These are phyloP conservation scores for Hirsutella rhossiliensis DNA, from an alignment of 2,329 filamentous ascomycete species.

Conservation along the genomic window DNA sequence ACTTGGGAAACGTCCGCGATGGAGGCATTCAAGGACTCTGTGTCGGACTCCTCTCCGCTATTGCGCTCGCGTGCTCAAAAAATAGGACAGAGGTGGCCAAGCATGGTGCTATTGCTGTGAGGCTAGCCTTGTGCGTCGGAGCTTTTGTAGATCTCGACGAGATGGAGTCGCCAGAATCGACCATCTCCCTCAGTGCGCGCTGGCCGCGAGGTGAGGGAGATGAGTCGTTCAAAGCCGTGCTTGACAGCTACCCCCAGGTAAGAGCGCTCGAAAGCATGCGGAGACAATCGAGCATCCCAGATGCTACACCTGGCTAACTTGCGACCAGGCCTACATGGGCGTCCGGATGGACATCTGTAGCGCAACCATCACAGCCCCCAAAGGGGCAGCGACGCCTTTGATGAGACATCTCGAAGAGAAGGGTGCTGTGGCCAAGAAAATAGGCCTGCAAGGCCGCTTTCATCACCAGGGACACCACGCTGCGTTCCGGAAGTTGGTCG, in stretches of 20 bases:
- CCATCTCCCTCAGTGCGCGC: not conserved
- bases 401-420: not conserved
- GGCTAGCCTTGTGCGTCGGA: not conserved
- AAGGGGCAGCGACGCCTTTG: not conserved
- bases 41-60: not conserved
- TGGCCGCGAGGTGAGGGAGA: not conserved
- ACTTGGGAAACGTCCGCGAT: not conserved
- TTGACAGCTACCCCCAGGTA: not conserved
- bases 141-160: not conserved
- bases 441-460: not conserved
- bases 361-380: not conserved
- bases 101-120: not conserved
- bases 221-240: not conserved
- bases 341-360: not conserved
- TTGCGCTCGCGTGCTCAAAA: not conserved
- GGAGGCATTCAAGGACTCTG: conserved; percentile 1
- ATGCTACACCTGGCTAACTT: not conserved
- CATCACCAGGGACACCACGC: not conserved
- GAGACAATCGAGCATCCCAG: not conserved
- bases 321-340: not conserved
- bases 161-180: not conserved
- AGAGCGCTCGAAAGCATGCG: no score
- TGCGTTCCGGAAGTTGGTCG: not conserved
- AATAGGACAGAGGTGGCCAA: not conserved
- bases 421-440: not conserved